A percentile compares a stretch with the other conserved stretches of the same genome.
phyloP scores from a whole-genome alignment of 2,329 filamentous ascomycete species.

The Colletotrichum costaricense region DNA sequence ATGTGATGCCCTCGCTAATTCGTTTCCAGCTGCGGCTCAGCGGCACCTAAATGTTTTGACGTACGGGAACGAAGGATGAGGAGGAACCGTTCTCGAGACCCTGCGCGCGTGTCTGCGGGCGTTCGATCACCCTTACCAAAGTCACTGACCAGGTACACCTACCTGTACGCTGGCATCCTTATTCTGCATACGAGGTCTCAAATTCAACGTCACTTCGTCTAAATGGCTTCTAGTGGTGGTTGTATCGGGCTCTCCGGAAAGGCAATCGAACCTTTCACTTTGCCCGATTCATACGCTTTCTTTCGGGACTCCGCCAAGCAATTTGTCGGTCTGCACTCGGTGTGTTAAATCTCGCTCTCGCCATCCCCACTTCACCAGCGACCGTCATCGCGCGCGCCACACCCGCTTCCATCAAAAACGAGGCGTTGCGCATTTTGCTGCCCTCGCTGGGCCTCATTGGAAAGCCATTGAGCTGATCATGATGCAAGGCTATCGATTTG shows the following conservation, averaged over 20 bases:
- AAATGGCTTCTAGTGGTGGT: neutral
- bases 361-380: constrained; percentile 5
- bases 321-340: constrained; percentile 23
- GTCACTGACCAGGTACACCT: neutral
- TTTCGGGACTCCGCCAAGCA: neutral
- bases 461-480: neutral
- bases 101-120: constrained; percentile 1
- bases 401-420: neutral
- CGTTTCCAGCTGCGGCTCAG: neutral
- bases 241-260: neutral
- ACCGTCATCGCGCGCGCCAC: neutral
- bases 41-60: neutral
- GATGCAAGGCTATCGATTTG: constrained; percentile 24
- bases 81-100: neutral
- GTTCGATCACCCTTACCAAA: neutral
- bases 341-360: neutral
- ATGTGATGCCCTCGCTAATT: neutral
- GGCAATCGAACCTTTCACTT: neutral
- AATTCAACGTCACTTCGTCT: neutral
- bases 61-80: constrained; percentile 8
- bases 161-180: neutral
- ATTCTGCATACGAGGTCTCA: neutral
- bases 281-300: neutral
- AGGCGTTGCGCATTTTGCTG: neutral
- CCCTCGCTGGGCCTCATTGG: too few species aligned